These are phyloP conservation scores for Hemerocallis citrina DNA, from an alignment of 106 monocot species.

Conservation along the genomic window DNA sequence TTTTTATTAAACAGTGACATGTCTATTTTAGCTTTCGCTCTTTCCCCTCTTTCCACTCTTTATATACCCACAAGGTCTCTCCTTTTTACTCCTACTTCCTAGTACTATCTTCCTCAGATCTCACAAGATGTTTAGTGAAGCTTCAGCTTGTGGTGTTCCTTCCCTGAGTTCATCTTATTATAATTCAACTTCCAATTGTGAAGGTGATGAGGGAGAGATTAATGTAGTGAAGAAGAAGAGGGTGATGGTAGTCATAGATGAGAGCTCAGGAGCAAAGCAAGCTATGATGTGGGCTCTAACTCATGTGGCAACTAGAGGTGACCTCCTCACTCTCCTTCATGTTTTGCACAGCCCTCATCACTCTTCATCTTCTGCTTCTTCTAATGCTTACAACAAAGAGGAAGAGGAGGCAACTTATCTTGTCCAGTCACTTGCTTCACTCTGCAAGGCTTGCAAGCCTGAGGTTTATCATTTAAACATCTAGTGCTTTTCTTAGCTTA, in stretches of 20 bases:
- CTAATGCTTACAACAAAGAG: not conserved
- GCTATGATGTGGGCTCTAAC: constrained; percentile 21
- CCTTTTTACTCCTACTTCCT: no score
- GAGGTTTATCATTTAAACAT: no score
- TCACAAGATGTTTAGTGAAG: no score
- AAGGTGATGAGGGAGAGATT: not conserved
- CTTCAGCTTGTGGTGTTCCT: not conserved
- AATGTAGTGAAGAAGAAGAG: constrained; percentile 7
- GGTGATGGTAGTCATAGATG: constrained; percentile 15
- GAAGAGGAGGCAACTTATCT: not conserved
- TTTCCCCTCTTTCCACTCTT: not conserved
- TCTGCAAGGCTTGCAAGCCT: constrained; percentile 14
- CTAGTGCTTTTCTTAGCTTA: not conserved
- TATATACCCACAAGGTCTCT: not conserved
- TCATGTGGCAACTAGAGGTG: constrained; percentile 27
- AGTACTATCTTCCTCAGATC: not conserved
- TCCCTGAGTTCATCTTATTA: no score
- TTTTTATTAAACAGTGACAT: not conserved
- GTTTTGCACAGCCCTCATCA: not conserved
- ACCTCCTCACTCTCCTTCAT: constrained; percentile 41
- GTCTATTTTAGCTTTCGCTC: not conserved
- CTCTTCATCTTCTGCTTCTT: not conserved
- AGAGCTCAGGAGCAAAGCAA: constrained; percentile 10
- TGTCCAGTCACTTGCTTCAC: constrained; percentile 5
- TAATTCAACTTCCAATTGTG: not conserved